Base-by-base conservation (phyloP, 192 early-diverging fungal species). In the Anaeromyces robustus region DNA sequence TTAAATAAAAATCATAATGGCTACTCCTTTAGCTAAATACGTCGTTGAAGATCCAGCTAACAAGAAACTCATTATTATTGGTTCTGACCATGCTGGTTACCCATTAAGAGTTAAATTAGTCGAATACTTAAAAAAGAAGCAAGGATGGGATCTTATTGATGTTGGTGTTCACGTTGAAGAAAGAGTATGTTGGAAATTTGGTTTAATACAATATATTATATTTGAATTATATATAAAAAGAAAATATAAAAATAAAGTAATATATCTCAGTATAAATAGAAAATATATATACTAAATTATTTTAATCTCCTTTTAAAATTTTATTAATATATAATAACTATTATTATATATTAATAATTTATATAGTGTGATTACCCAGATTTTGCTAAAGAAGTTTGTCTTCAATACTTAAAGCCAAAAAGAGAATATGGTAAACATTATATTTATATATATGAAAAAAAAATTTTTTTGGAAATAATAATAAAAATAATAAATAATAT, bases 301-400 rank as follows among this genome's bases (percentile, higher is more conserved):
- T n/a, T n/a, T n/a, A n/a, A n/a, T n/a, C n/a, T n/a, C n/a, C n/a
- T n/a, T n/a, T n/a, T n/a, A n/a, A n/a, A n/a, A n/a, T n/a, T n/a
- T n/a, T n/a, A n/a, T n/a, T n/a, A n/a, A n/a, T n/a, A n/a, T n/a
- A n/a, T n/a, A n/a, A n/a, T n/a, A n/a, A n/a, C n/a, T n/a, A n/a
- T n/a, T n/a, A n/a, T n/a, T n/a, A n/a, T n/a, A n/a, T n/a, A n/a
- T n/a, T n/a, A n/a, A n/a, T n/a, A n/a, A n/a, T n/a, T n/a, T 39
- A 19, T 14, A 19, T 68, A 85, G 80, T 85, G 84, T 39, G 84
- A 85, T 19, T 85, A 85, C 30, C 83, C 84, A 77, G 83, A 82
- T 78, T 85, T 83, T 77, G 84, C 80, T 39, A 79, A 80, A 32
- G 37, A 79, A 19, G 84, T 79, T 30, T 81, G 82, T 16, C 78